These are phyloP conservation scores for Madurella mycetomatis DNA, from an alignment of 2,329 filamentous ascomycete genomes.

Conservation along the genomic window DNA sequence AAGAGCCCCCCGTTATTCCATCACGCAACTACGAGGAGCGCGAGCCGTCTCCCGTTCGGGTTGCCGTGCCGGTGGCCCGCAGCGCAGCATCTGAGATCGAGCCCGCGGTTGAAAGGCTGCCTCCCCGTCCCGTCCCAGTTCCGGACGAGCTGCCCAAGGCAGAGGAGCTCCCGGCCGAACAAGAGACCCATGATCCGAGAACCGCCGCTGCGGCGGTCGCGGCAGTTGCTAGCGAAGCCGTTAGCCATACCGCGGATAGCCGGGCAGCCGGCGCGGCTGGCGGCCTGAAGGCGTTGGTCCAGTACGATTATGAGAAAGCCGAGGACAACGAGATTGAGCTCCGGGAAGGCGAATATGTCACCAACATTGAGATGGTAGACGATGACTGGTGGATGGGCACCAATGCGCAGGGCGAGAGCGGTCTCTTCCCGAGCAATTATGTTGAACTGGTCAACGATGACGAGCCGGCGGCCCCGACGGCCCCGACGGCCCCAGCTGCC, in stretches of 20 bases:
- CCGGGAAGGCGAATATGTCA: constrained; percentile 80
- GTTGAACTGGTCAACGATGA: constrained; percentile 76
- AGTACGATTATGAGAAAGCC: constrained; percentile 96
- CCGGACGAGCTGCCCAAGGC: constrained; percentile 59
- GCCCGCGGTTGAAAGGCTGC: constrained; percentile 33
- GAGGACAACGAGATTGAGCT: constrained; percentile 97
- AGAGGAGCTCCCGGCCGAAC: constrained; percentile 61
- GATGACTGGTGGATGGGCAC: constrained; percentile 99
- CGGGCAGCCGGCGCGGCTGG: constrained; percentile 38
- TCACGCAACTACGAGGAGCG: constrained; percentile 30
- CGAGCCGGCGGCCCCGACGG: constrained; percentile 20
- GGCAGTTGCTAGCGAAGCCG: constrained; percentile 47
- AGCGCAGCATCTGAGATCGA: constrained; percentile 51
- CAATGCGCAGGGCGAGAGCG: constrained; percentile 76
- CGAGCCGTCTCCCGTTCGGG: constrained; percentile 70
- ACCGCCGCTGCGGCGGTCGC: constrained; percentile 54
- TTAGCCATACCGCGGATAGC: constrained; percentile 36
- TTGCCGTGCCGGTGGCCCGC: constrained; percentile 80
- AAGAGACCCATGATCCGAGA: constrained; percentile 56
- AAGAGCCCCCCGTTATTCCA: constrained; percentile 33
- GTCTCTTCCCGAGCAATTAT: constrained; percentile 96
- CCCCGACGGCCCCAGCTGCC: constrained; percentile 15
- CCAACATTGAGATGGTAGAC: constrained; percentile 94
- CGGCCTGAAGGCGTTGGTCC: constrained; percentile 70
- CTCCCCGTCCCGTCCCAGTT: constrained; percentile 55